Percentiles rank a stretch among this genome's conserved stretches.
These are phyloP conservation scores for Zalerion maritima DNA, from an alignment of 495 filamentous ascomycete genomes.

Conservation along the genomic window DNA sequence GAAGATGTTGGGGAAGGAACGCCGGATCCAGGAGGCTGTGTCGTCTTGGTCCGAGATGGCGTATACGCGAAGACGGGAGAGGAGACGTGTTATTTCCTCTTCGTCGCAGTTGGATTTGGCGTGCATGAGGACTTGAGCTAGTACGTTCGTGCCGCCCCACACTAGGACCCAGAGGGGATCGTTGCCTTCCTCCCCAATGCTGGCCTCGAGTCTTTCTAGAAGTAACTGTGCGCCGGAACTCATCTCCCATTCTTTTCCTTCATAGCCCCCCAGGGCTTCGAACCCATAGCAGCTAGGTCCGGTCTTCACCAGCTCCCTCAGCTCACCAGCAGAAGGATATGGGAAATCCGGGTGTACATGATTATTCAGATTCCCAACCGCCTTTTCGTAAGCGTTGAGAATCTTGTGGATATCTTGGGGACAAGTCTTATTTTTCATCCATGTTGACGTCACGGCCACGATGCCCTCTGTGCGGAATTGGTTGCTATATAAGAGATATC, in stretches of 20 bases:
- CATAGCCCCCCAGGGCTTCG: conserved; percentile 16
- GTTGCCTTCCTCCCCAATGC: conserved; percentile 13
- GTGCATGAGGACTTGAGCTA: conserved; percentile 26
- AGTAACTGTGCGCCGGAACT: no score
- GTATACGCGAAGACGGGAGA: conserved; percentile 29
- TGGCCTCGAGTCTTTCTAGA: conserved; percentile 25
- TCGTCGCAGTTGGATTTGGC: conserved; percentile 15
- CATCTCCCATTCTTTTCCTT: conserved; percentile 24
- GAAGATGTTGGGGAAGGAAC: conserved; percentile 28
- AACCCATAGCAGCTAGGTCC: conserved; percentile 22
- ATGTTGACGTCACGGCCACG: conserved; percentile 26
- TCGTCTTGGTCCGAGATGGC: conserved; percentile 37
- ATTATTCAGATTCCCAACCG: conserved; percentile 25
- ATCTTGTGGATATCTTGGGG: conserved; percentile 26
- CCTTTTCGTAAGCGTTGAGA: conserved; percentile 24
- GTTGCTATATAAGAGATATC: conserved; percentile 29
- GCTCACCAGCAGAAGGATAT: conserved; percentile 19
- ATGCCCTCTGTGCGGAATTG: conserved; percentile 27
- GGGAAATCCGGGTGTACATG: conserved; percentile 21
- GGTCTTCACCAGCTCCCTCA: conserved; percentile 16
- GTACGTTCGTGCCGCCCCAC: conserved; percentile 35
- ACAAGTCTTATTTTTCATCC: conserved; percentile 20
- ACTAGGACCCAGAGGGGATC: conserved; percentile 28
- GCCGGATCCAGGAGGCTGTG: conserved; percentile 32
- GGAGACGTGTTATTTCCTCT: conserved; percentile 16